Evolutionary conservation across 371 early-diverging fungal species (phyloP), one percentile per base, ranked within the genome.

Genomic region (Gilbertella persicaria): DNA sequence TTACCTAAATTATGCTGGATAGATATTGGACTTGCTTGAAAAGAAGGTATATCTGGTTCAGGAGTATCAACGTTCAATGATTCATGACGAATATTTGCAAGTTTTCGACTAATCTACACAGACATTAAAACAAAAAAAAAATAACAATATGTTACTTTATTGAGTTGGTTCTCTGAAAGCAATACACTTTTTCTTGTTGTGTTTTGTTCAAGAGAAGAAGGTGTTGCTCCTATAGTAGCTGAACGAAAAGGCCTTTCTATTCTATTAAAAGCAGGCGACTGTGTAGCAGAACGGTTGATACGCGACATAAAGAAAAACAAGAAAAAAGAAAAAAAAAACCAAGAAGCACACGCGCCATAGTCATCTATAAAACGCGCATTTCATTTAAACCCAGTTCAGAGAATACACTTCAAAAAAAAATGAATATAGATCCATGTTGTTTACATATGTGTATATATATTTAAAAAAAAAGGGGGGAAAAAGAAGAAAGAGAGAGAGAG

Each of bases 131-230:
- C n/a, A 40, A 26, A 40, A 33, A 16, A 10, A 13, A 23, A 35
- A 16, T 5, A 23, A 38, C 2, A 16, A 3, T n/a, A 25, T 7
- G 21, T 51, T 64, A 76, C 76, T 62, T 66, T 68, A 46, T 66
- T 72, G 26, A 76, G 50, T 48, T 76, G 71, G 41, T 60, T 59
- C 48, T 67, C 69, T 43, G 76, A 70, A 21, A 76, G 47, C 8
- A 76, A 49, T 10, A 55, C 20, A 17, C 51, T 64, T 19, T 43
- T 54, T 37, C 53, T 45, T 13, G 42, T 21, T 36, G 42, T 28
- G 24, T 28, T 47, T 30, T 39, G 24, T 3, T 41, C 13, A 5
- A 7, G 5, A n/a, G 23, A 29, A 2, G 55, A 41, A 12, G 58
- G 25, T 10, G 42, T 19, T 12, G 10, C 10, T 2, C 33, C 33